phyloP scores from a whole-genome alignment of 169 alveolate genomes.

The Plasmodium coatneyi region DNA sequence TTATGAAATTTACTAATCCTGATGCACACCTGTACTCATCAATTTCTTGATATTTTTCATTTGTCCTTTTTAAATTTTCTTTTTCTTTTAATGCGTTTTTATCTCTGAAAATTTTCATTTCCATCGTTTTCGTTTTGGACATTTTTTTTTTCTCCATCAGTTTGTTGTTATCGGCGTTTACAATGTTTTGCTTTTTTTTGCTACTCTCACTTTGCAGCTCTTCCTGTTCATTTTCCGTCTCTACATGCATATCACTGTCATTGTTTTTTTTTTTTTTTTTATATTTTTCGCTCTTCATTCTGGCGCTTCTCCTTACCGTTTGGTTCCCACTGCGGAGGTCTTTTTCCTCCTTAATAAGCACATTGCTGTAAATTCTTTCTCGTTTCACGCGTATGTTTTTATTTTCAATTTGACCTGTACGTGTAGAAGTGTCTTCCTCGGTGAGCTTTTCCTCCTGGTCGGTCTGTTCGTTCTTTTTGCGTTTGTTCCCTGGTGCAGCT shows the following conservation, averaged over 20 bases:
- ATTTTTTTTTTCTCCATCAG: conserved; percentile 14
- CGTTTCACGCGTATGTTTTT: conserved; percentile 1
- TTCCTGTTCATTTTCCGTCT: not conserved
- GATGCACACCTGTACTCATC: conserved; percentile 74
- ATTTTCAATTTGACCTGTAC: not conserved
- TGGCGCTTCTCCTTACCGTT: conserved; percentile 29
- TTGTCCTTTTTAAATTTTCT: conserved; percentile 6
- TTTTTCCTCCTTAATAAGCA: conserved; percentile 6
- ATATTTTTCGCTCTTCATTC: conserved; percentile 10
- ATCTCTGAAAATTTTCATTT: conserved; percentile 11
- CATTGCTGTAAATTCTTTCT: not conserved
- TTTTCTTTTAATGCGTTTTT: conserved; percentile 2
- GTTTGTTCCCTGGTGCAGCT: not conserved
- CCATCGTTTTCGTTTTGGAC: conserved; percentile 38
- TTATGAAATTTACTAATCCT: conserved; percentile 51
- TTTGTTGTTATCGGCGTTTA: conserved; percentile 17
- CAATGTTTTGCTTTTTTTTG: not conserved
- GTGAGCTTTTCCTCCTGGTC: not conserved
- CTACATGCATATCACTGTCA: conserved; percentile 4
- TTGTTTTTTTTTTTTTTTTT: not conserved
- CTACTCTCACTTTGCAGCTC: not conserved
- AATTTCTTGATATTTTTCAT: conserved; percentile 15
- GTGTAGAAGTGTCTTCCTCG: not conserved
- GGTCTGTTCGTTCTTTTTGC: not conserved
- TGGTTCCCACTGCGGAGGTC: not conserved